Conservation (phyloP, 805 yeast genomes). For the Yarrowia sp. region DNA sequence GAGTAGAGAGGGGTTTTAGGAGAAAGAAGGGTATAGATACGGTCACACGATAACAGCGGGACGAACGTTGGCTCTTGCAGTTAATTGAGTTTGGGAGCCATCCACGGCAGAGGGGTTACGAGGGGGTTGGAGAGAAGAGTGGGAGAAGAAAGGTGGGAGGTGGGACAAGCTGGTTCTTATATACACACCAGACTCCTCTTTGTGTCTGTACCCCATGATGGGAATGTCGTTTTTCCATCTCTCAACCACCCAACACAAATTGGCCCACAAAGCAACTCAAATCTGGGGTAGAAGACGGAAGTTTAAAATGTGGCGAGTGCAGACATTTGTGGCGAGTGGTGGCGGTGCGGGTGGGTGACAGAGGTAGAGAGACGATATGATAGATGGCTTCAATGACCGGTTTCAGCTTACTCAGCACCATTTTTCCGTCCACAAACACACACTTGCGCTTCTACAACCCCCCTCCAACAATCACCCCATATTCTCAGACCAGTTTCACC, state of each 20-base stretch:
- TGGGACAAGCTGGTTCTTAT: neutral
- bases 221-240: neutral
- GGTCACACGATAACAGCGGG: conserved; percentile 27
- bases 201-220: neutral
- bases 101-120: neutral
- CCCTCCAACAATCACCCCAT: too few relatives aligned
- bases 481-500: conserved; percentile 17
- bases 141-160: neutral
- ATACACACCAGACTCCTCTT: neutral
- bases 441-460: too few relatives aligned
- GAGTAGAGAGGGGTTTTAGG: neutral
- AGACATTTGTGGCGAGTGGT: conserved; percentile 1
- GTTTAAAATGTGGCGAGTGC: conserved; percentile 1
- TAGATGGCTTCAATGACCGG: too few relatives aligned
- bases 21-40: neutral
- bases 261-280: conserved; percentile 1
- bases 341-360: neutral
- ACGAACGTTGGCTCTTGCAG: conserved; percentile 21
- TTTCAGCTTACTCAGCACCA: too few relatives aligned
- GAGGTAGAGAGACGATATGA: too few relatives aligned
- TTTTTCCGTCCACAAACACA: too few relatives aligned
- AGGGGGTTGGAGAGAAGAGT: neutral
- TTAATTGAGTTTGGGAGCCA: conserved; percentile 32
- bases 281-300: conserved; percentile 5
- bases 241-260: neutral